phyloP scores from a whole-genome alignment of 345 rosid species.

The Camelina sativa region DNA sequence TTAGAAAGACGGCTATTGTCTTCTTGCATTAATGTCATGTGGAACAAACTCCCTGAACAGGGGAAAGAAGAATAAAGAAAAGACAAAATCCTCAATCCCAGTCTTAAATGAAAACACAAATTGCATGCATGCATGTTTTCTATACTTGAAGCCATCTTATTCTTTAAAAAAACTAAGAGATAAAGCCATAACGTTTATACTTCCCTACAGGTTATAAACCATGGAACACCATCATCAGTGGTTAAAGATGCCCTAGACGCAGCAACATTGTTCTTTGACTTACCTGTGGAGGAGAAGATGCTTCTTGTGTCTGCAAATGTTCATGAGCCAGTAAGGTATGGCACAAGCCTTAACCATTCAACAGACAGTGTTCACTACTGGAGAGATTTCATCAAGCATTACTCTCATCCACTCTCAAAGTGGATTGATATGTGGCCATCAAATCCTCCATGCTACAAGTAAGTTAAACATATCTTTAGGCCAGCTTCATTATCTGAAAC shows the following conservation, averaged over 20 bases:
- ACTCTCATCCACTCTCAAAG: constrained; percentile 61
- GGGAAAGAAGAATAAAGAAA: constrained; percentile 10
- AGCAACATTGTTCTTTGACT: constrained; percentile 57
- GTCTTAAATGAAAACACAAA: constrained; percentile 33
- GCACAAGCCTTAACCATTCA: constrained; percentile 63
- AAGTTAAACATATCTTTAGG: constrained; percentile 29
- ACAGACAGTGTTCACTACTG: constrained; percentile 59
- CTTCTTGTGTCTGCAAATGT: constrained; percentile 51
- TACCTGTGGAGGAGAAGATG: constrained; percentile 63
- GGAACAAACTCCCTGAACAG: constrained; percentile 28
- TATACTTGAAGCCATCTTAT: constrained; percentile 7
- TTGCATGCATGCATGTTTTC: constrained; percentile 37
- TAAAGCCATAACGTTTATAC: constrained; percentile 28
- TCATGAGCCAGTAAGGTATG: constrained; percentile 61
- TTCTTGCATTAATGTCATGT: constrained; percentile 37
- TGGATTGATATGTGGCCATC: constrained; percentile 71
- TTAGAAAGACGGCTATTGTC: constrained; percentile 41
- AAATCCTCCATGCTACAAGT: constrained; percentile 66
- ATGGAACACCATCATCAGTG: constrained; percentile 49
- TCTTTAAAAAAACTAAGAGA: constrained; percentile 15
- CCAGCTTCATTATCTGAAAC: constrained; percentile 12
- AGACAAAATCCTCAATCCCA: constrained; percentile 42
- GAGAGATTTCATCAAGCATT: constrained; percentile 74
- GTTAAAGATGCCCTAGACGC: constrained; percentile 54
- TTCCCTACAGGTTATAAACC: constrained; percentile 54